phyloP scores from a whole-genome alignment of 495 filamentous ascomycete genomes.

The Arthonia radiata region DNA sequence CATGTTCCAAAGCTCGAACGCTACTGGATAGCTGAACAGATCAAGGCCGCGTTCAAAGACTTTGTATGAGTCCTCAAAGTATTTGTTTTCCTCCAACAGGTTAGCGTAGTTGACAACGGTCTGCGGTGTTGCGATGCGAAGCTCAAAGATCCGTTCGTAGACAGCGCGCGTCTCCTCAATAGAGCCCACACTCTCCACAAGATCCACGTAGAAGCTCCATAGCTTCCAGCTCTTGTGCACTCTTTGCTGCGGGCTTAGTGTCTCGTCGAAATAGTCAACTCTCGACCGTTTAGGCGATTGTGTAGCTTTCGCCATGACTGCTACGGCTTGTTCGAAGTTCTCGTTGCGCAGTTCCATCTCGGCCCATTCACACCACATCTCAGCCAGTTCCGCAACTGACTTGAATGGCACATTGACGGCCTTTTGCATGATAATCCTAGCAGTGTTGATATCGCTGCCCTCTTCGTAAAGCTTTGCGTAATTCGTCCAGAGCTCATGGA shows the following conservation, averaged over 20 bases:
- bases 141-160: slow-evolving; percentile 94
- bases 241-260: slow-evolving; percentile 74
- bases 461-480: slow-evolving; percentile 96
- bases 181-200: slow-evolving; percentile 81
- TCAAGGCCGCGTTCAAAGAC: slow-evolving; percentile 91
- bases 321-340: slow-evolving; percentile 82
- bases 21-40: slow-evolving; percentile 90
- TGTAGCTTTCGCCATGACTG: slow-evolving; percentile 90
- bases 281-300: slow-evolving; percentile 84
- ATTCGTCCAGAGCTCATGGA: slow-evolving; percentile 88
- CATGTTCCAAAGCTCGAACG: slow-evolving; percentile 96
- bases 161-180: slow-evolving; percentile 82
- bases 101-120: slow-evolving; percentile 98
- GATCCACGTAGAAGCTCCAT: slow-evolving; percentile 98
- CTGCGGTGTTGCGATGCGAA: slow-evolving; percentile 91
- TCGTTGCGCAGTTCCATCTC: slow-evolving; percentile 92
- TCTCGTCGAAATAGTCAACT: slow-evolving; percentile 97
- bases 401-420: slow-evolving; percentile 95
- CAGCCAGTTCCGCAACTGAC: slow-evolving; percentile 78
- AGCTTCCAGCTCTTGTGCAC: slow-evolving; percentile 99
- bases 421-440: slow-evolving; percentile 86
- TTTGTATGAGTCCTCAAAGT: slow-evolving; percentile 96
- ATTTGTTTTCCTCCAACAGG: slow-evolving; percentile 80
- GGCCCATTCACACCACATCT: slow-evolving; percentile 97
- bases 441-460: slow-evolving; percentile 62